These are phyloP conservation scores for Acacia confusa DNA, from an alignment of 306 rosid genomes.

Conservation along the genomic window DNA sequence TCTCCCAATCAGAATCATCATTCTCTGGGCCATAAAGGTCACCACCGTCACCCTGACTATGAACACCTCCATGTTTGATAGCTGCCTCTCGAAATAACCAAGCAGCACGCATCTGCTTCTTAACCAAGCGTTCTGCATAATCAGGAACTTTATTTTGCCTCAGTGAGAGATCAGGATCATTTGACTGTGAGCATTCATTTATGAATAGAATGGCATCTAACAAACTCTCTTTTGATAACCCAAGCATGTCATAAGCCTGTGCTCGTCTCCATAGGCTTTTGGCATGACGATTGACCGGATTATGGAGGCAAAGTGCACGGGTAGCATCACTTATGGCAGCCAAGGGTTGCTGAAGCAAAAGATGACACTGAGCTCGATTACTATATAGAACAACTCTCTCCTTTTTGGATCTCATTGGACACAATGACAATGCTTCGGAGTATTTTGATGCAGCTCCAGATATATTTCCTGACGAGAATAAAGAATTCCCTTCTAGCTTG, in stretches of 20 bases:
- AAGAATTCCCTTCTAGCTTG: constrained; percentile 97
- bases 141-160: constrained; percentile 97
- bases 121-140: constrained; percentile 89
- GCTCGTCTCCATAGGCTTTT: constrained; percentile 99
- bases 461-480: constrained; percentile 92
- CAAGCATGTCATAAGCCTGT: constrained; percentile 98
- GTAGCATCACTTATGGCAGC: constrained; percentile 98
- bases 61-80: constrained; percentile 86
- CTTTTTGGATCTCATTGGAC: constrained; percentile 95
- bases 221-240: constrained; percentile 88
- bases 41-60: constrained; percentile 80
- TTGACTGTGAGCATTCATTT: constrained; percentile 96
- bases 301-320: constrained; percentile 90
- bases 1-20: constrained; percentile 99
- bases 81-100: constrained; percentile 99
- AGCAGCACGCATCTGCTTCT: constrained; percentile 98
- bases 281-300: constrained; percentile 92
- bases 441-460: constrained; percentile 91
- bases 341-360: constrained; percentile 88
- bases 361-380: constrained; percentile 94
- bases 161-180: constrained; percentile 84
- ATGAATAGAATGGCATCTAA: constrained; percentile 94
- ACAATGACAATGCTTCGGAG: constrained; percentile 90
- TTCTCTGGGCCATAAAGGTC: constrained; percentile 76
- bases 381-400: constrained; percentile 95